Conservation (phyloP, 2,329 filamentous ascomycete species). For the Myriosclerotinia scirpicola region DNA sequence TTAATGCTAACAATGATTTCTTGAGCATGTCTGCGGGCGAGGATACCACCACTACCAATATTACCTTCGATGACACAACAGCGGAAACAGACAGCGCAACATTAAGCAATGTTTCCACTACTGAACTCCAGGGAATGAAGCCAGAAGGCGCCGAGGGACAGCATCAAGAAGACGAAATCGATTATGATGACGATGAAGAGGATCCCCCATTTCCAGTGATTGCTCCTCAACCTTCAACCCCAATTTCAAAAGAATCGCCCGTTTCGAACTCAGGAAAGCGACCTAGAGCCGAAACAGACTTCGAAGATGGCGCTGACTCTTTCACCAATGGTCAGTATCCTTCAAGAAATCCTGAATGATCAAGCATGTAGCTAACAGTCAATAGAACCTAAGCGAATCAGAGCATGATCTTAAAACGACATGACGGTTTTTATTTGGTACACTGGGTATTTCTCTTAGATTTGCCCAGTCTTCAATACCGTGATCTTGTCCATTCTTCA, state of each 20-base stretch:
- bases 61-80: slow-evolving; percentile 15
- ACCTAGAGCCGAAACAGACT: slow-evolving; percentile 34
- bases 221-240: slow-evolving; percentile 14
- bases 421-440: neutral
- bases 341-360: neutral
- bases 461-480: neutral
- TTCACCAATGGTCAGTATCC: slow-evolving; percentile 33
- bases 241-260: slow-evolving; percentile 22
- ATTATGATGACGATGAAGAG: slow-evolving; percentile 35
- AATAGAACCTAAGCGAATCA: slow-evolving; percentile 40
- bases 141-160: slow-evolving; percentile 37
- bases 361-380: slow-evolving; percentile 28
- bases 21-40: slow-evolving; percentile 5
- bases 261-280: slow-evolving; percentile 35
- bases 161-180: slow-evolving; percentile 37
- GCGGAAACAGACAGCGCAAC: slow-evolving; percentile 42
- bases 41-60: neutral
- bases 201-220: slow-evolving; percentile 3
- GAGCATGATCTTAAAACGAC: slow-evolving; percentile 31
- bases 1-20: neutral
- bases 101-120: slow-evolving; percentile 30
- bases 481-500: neutral
- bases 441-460: slow-evolving; percentile 14
- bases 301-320: slow-evolving; percentile 28
- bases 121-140: slow-evolving; percentile 32